Conservation (phyloP, 768 basidiomycete species). For the Suillus variegatus region DNA sequence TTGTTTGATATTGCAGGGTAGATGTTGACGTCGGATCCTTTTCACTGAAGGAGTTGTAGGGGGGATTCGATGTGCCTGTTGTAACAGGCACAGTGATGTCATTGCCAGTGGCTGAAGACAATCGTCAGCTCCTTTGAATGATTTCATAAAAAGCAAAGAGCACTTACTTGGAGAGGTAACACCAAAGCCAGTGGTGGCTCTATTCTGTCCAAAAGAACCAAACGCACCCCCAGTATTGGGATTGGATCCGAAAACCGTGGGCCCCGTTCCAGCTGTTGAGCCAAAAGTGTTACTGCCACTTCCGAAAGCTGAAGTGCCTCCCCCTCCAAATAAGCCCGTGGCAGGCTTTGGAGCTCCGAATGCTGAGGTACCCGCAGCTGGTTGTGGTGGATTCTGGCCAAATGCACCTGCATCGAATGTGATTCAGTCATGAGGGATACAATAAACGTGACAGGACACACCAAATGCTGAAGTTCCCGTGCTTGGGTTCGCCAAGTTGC, state of each 20-base stretch:
- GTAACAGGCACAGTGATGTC: constrained; percentile 46
- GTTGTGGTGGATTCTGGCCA: constrained; percentile 40
- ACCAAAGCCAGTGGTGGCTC: constrained; percentile 46
- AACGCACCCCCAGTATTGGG: constrained; percentile 37
- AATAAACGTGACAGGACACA: constrained; percentile 19
- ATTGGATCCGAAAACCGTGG: constrained; percentile 40
- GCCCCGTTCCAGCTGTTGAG: constrained; percentile 26
- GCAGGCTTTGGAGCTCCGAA: constrained; percentile 73
- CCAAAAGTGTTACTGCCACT: constrained; percentile 44
- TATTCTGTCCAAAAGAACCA: constrained; percentile 62
- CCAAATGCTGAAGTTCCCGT: constrained; percentile 40
- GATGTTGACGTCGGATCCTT: constrained; percentile 57
- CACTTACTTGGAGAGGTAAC: constrained; percentile 35
- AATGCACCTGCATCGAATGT: constrained; percentile 37
- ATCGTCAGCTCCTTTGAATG: constrained; percentile 15
- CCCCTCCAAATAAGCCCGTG: constrained; percentile 71
- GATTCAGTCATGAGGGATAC: constrained; percentile 9
- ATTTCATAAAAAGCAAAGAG: constrained; percentile 9
- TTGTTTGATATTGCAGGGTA: constrained; percentile 75
- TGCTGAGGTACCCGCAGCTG: constrained; percentile 39
- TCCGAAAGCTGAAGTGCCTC: constrained; percentile 53
- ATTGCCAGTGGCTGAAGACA: constrained; percentile 30
- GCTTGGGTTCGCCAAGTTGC: constrained; percentile 47
- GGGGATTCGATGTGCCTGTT: constrained; percentile 68
- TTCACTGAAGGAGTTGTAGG: constrained; percentile 59